Evolutionary conservation across 2,329 filamentous ascomycete genomes (phyloP).

Genomic region (Parafenestella ontariensis): DNA sequence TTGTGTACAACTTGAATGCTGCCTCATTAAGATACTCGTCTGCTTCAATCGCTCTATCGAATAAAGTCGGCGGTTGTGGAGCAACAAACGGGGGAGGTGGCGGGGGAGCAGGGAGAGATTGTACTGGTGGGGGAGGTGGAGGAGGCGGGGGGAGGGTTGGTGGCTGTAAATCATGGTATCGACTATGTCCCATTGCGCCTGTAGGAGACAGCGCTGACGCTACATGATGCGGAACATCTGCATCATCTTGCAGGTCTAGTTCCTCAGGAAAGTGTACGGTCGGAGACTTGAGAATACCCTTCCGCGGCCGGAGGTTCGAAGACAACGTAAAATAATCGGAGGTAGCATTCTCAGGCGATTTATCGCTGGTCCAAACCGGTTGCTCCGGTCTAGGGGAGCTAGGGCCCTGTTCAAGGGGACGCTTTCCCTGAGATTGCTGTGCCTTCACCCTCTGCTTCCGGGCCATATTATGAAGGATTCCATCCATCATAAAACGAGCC

Average conservation of each 20-base stretch:
- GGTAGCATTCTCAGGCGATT: not conserved
- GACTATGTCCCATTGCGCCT: not conserved
- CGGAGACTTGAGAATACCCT: slow-evolving; percentile 3
- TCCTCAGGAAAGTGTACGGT: slow-evolving; percentile 3
- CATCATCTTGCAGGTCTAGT: not conserved
- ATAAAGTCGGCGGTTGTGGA: slow-evolving; percentile 10
- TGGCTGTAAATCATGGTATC: not conserved
- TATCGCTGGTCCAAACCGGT: not conserved
- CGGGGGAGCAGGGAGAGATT: not conserved
- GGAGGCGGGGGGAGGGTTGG: not conserved
- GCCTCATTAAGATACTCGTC: slow-evolving; percentile 11
- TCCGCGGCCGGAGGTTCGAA: not conserved
- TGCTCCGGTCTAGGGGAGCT: not conserved
- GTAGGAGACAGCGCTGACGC: not conserved
- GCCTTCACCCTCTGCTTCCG: not conserved
- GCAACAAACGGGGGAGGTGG: not conserved
- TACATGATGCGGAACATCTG: not conserved
- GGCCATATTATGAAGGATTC: slow-evolving; percentile 2
- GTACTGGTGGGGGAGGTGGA: not conserved
- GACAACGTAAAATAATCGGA: not conserved
- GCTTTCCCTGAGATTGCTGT: not conserved
- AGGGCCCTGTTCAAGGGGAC: too few relatives aligned
- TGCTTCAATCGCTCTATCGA: slow-evolving; percentile 4
- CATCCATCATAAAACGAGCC: slow-evolving; percentile 2
- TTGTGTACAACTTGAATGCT: slow-evolving; percentile 17